Percentiles rank a stretch among this genome's conserved stretches.
Conservation (phyloP, 192 early-diverging fungal genomes). For the Fimicolochytrium jonesii region DNA sequence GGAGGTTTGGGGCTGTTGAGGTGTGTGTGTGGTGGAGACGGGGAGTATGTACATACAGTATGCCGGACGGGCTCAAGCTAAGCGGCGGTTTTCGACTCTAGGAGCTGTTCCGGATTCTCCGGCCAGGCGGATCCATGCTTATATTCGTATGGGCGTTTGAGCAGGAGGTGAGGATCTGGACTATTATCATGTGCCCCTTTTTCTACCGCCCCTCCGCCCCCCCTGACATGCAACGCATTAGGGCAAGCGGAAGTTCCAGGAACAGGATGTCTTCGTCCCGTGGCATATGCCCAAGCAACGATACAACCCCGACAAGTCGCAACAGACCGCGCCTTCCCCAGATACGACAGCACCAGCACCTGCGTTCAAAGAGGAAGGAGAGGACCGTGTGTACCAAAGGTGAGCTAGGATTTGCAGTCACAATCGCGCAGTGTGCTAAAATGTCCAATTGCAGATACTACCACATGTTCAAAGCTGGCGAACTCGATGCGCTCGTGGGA, state of each 20-base stretch:
- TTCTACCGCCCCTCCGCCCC: background rate
- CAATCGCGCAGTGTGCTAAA: background rate
- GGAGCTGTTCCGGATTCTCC: conserved; percentile 76
- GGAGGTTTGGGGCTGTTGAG: conserved; percentile 65
- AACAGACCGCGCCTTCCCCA: background rate
- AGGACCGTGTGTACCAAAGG: conserved; percentile 41
- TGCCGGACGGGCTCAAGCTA: too few species aligned
- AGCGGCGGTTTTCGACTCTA: conserved; percentile 28
- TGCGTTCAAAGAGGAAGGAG: conserved; percentile 3
- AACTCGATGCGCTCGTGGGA: conserved; percentile 69
- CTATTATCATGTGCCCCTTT: background rate
- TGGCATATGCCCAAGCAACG: conserved; percentile 72
- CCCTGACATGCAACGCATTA: conserved; percentile 21
- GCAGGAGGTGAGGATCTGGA: conserved; percentile 60
- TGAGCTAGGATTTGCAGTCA: too few species aligned
- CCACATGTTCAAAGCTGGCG: conserved; percentile 83
- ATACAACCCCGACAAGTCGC: conserved; percentile 4
- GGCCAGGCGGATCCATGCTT: conserved; percentile 63
- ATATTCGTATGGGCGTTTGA: conserved; percentile 98
- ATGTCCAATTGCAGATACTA: conserved; percentile 67
- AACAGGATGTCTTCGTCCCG: conserved; percentile 91
- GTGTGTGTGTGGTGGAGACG: too few species aligned
- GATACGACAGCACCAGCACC: conserved; percentile 9
- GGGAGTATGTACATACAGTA: too few species aligned
- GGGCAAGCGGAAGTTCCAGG: conserved; percentile 75